Evolutionary conservation across 1,284 basidiomycete genomes (phyloP).

Genomic region (Cryptococcus hybrid): DNA sequence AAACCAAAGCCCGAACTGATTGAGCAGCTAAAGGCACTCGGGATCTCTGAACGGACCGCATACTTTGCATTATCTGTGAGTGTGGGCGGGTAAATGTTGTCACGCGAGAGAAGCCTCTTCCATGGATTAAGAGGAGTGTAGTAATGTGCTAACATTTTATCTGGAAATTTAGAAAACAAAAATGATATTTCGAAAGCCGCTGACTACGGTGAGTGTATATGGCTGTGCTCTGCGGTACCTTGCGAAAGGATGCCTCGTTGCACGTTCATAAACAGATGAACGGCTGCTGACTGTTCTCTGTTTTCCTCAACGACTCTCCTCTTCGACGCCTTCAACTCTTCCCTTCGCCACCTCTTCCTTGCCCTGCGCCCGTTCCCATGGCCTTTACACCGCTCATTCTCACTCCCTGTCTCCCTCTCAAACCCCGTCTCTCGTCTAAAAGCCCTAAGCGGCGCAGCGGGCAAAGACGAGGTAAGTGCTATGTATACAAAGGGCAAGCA

Average conservation of each 20-base stretch:
- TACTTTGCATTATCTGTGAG: conserved; percentile 40
- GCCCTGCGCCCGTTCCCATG: conserved; percentile 18
- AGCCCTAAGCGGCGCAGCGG: conserved; percentile 47
- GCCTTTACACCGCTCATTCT: conserved; percentile 44
- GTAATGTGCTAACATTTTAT: too few species aligned
- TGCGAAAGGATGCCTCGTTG: too few species aligned
- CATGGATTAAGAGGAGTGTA: too few species aligned
- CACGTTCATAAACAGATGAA: too few species aligned
- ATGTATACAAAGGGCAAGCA: too few species aligned
- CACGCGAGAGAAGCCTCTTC: too few species aligned
- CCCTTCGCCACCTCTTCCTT: background rate
- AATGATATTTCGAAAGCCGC: conserved; percentile 42
- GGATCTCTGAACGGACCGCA: conserved; percentile 43
- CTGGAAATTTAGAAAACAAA: conserved; percentile 24
- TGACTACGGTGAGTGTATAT: conserved; percentile 41
- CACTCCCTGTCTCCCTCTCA: conserved; percentile 42
- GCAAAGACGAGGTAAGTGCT: conserved; percentile 46
- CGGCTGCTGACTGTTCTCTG: too few species aligned
- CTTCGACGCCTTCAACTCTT: background rate
- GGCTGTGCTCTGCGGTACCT: background rate
- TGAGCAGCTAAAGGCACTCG: conserved; percentile 36
- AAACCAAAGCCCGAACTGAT: conserved; percentile 24
- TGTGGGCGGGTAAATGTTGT: background rate
- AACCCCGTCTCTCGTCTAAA: conserved; percentile 45
- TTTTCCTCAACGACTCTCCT: too few species aligned